These are phyloP conservation scores for Trypanosoma caninum DNA, from an alignment of 208 protist species.

Conservation along the genomic window DNA sequence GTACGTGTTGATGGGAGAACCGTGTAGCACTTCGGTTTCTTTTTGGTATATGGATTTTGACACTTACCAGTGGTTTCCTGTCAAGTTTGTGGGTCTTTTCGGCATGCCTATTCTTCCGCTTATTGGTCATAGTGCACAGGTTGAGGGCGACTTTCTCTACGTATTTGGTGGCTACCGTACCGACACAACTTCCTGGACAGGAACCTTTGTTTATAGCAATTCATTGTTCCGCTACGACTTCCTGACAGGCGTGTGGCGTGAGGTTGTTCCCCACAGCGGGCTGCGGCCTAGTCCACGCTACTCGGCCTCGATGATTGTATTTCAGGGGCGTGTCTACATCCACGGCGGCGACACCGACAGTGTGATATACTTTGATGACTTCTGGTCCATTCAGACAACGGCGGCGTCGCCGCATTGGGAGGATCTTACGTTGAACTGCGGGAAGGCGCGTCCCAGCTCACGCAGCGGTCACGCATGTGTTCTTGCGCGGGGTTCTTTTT, in stretches of 20 bases:
- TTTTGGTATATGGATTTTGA: constrained; percentile 72
- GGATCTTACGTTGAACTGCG: constrained; percentile 19
- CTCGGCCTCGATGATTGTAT: constrained; percentile 43
- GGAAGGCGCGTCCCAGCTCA: constrained; percentile 30
- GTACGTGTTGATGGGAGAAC: constrained; percentile 77
- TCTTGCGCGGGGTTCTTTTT: constrained; percentile 47
- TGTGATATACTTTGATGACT: constrained; percentile 69
- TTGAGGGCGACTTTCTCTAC: constrained; percentile 53
- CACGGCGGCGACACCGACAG: constrained; percentile 76
- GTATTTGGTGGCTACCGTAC: constrained; percentile 58
- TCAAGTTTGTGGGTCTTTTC: constrained; percentile 24
- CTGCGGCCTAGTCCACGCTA: constrained; percentile 46
- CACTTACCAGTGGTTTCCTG: constrained; percentile 42
- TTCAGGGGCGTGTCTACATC: constrained; percentile 46
- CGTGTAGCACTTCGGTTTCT: constrained; percentile 13
- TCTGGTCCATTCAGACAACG: constrained; percentile 52
- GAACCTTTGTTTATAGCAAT: constrained; percentile 36
- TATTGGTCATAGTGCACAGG: constrained; percentile 49
- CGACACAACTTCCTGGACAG: not conserved
- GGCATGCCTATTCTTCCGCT: constrained; percentile 33
- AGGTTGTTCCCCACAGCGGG: constrained; percentile 5
- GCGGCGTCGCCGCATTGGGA: constrained; percentile 2
- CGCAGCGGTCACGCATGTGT: constrained; percentile 60
- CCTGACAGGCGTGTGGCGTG: constrained; percentile 31
- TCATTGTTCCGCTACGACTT: constrained; percentile 56